Evolutionary conservation across 352 stramenopile genomes (phyloP).

Genomic region (Globisporangium parvum): DNA sequence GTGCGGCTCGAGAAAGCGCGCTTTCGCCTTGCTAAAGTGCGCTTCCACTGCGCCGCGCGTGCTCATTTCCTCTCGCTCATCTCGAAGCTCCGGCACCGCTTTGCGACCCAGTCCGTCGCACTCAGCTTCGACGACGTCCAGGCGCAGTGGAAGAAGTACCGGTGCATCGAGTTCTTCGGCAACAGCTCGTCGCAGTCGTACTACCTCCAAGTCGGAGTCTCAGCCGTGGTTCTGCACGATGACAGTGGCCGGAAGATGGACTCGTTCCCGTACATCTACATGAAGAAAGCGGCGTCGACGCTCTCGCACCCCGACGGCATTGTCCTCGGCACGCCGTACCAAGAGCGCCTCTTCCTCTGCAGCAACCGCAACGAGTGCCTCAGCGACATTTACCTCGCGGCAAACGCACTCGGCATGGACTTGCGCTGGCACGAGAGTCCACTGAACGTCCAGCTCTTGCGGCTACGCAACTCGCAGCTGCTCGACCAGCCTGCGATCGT

Average conservation of each 20-base stretch:
- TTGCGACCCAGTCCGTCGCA: slow-evolving; percentile 28
- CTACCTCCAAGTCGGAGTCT: slow-evolving; percentile 41
- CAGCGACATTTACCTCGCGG: slow-evolving; percentile 43
- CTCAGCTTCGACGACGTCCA: slow-evolving; percentile 11
- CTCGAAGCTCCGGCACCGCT: slow-evolving; percentile 35
- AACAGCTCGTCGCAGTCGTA: slow-evolving; percentile 49
- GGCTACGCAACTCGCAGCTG: slow-evolving; percentile 49
- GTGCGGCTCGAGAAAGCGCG: slow-evolving; percentile 57
- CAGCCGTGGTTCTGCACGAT: slow-evolving; percentile 48
- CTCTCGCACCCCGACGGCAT: slow-evolving; percentile 44
- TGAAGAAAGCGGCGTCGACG: slow-evolving; percentile 40
- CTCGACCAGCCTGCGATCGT: slow-evolving; percentile 50
- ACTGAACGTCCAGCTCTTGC: slow-evolving; percentile 45
- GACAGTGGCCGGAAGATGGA: slow-evolving; percentile 36
- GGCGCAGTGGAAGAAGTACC: slow-evolving; percentile 28
- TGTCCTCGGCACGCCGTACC: slow-evolving; percentile 52
- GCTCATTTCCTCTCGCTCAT: slow-evolving; percentile 54
- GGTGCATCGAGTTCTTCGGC: slow-evolving; percentile 64
- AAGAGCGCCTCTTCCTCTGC: slow-evolving; percentile 68
- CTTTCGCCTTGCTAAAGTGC: slow-evolving; percentile 46
- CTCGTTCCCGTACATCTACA: slow-evolving; percentile 44
- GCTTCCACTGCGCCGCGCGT: slow-evolving; percentile 48
- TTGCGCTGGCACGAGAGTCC: slow-evolving; percentile 30
- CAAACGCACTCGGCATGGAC: slow-evolving; percentile 33
- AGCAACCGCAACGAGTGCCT: slow-evolving; percentile 51